Percentiles rank a stretch among this genome's conserved stretches.
Evolutionary conservation across 2,329 filamentous ascomycete species (phyloP).

Genomic region (Aspergillus floridensis): DNA sequence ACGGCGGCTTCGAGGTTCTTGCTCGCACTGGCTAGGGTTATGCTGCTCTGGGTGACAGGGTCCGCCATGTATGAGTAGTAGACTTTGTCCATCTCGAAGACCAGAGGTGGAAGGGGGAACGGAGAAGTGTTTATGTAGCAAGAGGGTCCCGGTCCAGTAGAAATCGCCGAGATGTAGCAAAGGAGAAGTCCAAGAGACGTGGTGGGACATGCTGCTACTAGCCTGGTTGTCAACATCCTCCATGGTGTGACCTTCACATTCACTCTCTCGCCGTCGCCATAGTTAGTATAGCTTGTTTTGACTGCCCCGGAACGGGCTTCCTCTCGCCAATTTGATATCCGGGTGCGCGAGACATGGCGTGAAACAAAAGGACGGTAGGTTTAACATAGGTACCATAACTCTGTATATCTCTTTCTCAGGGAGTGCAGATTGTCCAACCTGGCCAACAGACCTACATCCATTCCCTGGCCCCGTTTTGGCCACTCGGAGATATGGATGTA

Average conservation of each 20-base stretch:
- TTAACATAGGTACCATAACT: not conserved
- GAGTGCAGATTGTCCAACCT: not conserved
- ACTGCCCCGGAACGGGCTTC: not conserved
- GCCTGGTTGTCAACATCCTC: not conserved
- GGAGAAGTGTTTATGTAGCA: not conserved
- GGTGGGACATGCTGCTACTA: not conserved
- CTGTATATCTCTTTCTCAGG: not conserved
- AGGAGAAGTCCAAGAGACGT: not conserved
- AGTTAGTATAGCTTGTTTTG: not conserved
- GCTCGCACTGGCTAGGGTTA: not conserved
- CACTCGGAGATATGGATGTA: not conserved
- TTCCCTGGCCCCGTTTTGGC: not conserved
- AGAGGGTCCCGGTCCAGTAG: not conserved
- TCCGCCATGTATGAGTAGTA: not conserved
- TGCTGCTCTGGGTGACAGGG: not conserved
- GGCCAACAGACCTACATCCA: not conserved
- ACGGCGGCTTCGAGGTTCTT: not conserved
- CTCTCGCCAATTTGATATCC: not conserved
- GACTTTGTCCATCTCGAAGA: not conserved
- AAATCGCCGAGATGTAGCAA: not conserved
- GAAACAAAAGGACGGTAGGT: not conserved
- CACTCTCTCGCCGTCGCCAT: not conserved
- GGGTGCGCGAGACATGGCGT: not conserved
- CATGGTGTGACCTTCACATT: not conserved
- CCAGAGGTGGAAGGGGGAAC: not conserved